Evolutionary conservation across 2,329 filamentous ascomycete species (phyloP), one percentile per base, ranked within the genome.

Genomic region (Penicillium aurantiogriseum): DNA sequence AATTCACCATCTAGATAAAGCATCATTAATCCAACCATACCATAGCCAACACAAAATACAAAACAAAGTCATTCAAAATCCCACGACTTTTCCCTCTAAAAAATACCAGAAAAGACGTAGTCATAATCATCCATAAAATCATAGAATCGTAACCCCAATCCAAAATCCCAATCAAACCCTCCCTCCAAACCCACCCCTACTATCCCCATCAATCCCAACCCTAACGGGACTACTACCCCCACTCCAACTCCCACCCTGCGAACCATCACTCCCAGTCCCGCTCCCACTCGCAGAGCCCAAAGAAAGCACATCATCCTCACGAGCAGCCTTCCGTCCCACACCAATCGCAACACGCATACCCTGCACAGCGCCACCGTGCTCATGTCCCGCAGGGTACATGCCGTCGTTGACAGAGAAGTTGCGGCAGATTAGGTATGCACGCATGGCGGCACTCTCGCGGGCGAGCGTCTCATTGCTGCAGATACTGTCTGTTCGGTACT

Each of bases 361-460:
- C 73, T 88, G 85, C 43, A 85, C 77, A 23, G 83, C 76, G 21
- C 74, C 80, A 64, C 74, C 83, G 71, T 74, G 83, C 74, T 69
- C 82, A 78, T 73, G 83, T 63, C 76, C 85, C 68, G 66, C 82
- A 70, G 71, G 85, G 63, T 84, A 85, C 91, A 96, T 96, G 73
- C 93, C 93, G 69, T 95, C 92, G 73, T 96, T 97, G 75, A 95
- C 90, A 55, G 91, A 96, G 79, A 97, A 97, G 82, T 96, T 96
- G 63, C 92, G 89, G 81, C 93, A 97, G 66, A 97, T 94, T 86
- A 96, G 93, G 77, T 96, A 97, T 57, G 93, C 93, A 61, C 92
- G 89, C 85, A 95, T 95, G 59, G 93, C 93, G 27, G 93, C 93
- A 69, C 93, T 94, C 76, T 97, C 92, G 71, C 92, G 90, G 46